These are phyloP conservation scores for Gossypium herbaceum DNA, from an alignment of 345 rosid species.

Conservation along the genomic window DNA sequence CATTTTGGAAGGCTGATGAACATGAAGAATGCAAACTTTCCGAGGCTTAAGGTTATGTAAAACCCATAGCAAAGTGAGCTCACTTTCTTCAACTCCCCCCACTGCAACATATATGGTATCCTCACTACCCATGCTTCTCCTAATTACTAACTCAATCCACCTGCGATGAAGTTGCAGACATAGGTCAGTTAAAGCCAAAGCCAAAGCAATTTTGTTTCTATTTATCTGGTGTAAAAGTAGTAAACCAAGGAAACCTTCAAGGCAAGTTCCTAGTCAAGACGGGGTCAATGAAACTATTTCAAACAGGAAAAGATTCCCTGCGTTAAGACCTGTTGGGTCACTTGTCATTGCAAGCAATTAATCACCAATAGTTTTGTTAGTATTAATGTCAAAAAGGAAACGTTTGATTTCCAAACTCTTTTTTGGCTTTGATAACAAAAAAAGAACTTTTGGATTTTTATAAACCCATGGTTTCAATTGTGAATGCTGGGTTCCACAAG, in stretches of 20 bases:
- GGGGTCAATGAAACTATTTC: not conserved
- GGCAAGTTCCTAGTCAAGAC: constrained; percentile 8
- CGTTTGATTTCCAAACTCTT: no score
- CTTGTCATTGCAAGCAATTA: not conserved
- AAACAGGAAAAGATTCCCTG: not conserved
- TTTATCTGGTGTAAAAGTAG: no score
- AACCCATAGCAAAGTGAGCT: constrained; percentile 1
- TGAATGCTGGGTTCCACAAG: not conserved
- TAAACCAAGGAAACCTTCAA: not conserved
- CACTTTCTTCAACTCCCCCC: not conserved
- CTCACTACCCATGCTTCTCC: not conserved
- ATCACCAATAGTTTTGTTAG: not conserved
- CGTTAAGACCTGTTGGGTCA: not conserved
- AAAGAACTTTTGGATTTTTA: not conserved
- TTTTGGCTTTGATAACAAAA: not conserved
- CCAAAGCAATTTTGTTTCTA: not conserved
- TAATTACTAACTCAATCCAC: not conserved
- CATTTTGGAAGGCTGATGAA: constrained; percentile 35
- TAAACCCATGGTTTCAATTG: not conserved
- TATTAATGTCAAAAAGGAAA: not conserved
- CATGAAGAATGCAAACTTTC: constrained; percentile 40
- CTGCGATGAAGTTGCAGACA: not conserved
- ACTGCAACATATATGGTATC: constrained; percentile 9
- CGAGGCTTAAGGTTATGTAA: not conserved
- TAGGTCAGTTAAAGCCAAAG: not conserved